Percentiles rank a stretch among this genome's conserved stretches.
Conservation (phyloP, 495 filamentous ascomycete genomes). For the Penicillium manginii region DNA sequence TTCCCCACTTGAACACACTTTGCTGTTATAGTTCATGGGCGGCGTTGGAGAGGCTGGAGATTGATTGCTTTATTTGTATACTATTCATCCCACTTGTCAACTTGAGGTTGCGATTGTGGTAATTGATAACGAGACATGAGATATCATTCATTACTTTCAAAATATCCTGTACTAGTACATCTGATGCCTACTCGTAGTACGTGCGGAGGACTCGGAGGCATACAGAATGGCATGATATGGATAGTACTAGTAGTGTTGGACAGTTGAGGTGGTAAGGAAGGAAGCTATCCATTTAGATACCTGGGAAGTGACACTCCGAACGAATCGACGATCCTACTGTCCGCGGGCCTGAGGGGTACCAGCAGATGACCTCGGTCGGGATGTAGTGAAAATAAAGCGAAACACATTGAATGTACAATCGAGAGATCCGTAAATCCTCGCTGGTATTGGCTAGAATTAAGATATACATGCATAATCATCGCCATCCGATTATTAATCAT, state of each 20-base stretch:
- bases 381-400: too few relatives aligned
- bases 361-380: too few relatives aligned
- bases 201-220: too few relatives aligned
- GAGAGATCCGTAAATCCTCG: constrained; percentile 20
- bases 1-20: not conserved
- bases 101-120: not conserved
- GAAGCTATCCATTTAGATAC: too few relatives aligned
- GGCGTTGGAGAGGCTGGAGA: not conserved
- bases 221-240: too few relatives aligned
- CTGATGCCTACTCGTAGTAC: too few relatives aligned
- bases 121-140: constrained; percentile 4
- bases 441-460: constrained; percentile 27
- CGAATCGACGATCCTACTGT: too few relatives aligned
- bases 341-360: too few relatives aligned
- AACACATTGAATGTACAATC: constrained; percentile 14
- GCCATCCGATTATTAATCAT: constrained; percentile 18
- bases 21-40: not conserved
- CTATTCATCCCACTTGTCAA: not conserved
- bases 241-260: too few relatives aligned
- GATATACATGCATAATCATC: constrained; percentile 31
- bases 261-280: too few relatives aligned
- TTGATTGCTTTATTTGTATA: not conserved
- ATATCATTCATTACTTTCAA: not conserved
- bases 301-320: too few relatives aligned
- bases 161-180: not conserved